phyloP scores from a whole-genome alignment of 169 alveolate species.

The Plasmodium coatneyi region DNA sequence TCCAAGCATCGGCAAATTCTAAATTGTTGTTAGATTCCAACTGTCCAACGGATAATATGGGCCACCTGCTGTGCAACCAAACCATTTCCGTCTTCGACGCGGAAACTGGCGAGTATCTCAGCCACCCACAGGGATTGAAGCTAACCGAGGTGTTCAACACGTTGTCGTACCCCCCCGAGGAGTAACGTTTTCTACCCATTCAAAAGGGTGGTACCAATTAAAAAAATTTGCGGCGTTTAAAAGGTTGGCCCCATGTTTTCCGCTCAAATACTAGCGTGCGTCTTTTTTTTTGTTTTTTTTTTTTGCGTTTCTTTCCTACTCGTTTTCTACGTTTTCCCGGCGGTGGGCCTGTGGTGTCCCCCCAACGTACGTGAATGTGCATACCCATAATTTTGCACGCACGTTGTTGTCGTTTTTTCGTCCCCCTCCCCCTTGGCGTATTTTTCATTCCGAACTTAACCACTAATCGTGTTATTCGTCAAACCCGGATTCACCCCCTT shows the following conservation, averaged over 20 bases:
- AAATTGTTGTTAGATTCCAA: constrained; percentile 49
- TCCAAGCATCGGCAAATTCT: constrained; percentile 40
- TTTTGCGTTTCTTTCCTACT: neutral
- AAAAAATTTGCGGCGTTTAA: neutral
- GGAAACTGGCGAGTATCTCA: constrained; percentile 70
- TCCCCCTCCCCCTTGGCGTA: neutral
- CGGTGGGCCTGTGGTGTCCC: neutral
- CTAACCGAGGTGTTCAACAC: constrained; percentile 39
- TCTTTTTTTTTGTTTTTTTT: neutral
- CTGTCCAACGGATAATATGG: constrained; percentile 69
- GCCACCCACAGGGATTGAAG: constrained; percentile 72
- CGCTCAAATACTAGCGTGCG: neutral
- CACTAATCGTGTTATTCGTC: neutral
- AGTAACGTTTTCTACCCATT: constrained; percentile 1
- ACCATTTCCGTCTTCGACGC: constrained; percentile 68
- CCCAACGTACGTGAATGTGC: neutral
- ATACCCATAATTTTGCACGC: neutral
- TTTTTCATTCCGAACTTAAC: neutral
- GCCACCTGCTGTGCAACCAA: constrained; percentile 50
- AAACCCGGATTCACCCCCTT: neutral
- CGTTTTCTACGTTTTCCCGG: neutral
- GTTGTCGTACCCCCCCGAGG: constrained; percentile 59
- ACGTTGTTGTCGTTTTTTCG: neutral
- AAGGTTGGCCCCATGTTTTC: neutral
- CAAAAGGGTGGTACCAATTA: neutral